These are phyloP conservation scores for Reutealis trisperma DNA, from an alignment of 345 rosid genomes.

Conservation along the genomic window DNA sequence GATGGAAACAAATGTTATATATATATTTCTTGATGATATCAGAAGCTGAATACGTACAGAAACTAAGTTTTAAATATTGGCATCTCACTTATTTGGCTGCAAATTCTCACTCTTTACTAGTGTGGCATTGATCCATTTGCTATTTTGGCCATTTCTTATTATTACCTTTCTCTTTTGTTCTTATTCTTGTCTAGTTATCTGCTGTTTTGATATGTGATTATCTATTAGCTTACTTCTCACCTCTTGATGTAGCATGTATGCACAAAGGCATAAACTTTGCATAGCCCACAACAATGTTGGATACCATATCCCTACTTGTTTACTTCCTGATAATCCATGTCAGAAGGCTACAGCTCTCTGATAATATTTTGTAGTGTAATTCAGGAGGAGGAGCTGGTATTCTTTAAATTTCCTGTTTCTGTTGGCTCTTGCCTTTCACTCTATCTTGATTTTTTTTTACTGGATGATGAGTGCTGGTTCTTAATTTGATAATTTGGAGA, in stretches of 20 bases:
- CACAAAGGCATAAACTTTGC: background rate
- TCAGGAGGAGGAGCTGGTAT: background rate
- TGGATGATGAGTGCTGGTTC: background rate
- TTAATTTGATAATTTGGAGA: slow-evolving; percentile 29
- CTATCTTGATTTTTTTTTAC: background rate
- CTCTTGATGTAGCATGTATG: background rate
- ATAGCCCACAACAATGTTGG: background rate
- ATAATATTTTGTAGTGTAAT: background rate
- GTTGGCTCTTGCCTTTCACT: too few species aligned
- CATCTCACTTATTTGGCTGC: background rate
- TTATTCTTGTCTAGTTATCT: background rate
- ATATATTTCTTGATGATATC: background rate
- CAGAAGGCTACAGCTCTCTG: background rate
- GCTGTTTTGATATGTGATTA: too few species aligned
- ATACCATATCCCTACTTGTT: background rate
- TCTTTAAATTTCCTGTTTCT: background rate
- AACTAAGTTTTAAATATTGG: too few species aligned
- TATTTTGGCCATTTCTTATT: too few species aligned
- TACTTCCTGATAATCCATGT: background rate
- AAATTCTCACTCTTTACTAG: background rate
- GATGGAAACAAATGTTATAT: too few species aligned
- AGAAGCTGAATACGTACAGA: background rate
- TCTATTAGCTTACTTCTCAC: too few species aligned
- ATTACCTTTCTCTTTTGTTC: too few species aligned
- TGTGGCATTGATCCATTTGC: too few species aligned